Percentiles rank a stretch among this genome's conserved stretches.
Conservation (phyloP, 208 protist genomes). For the Wallacemonas sp. region DNA sequence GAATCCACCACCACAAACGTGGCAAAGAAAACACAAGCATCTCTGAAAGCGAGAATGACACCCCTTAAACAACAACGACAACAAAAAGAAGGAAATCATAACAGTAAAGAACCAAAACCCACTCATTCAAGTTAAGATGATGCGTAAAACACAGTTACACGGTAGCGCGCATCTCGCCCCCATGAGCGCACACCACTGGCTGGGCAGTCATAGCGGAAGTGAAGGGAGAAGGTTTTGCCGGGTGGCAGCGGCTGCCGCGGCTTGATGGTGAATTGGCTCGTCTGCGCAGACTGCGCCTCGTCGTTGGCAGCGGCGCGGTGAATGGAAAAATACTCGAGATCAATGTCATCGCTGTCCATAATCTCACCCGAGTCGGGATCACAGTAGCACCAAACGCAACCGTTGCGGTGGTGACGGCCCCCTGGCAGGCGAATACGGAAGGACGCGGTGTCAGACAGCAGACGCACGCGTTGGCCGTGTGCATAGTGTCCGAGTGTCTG, state of each 20-base stretch:
- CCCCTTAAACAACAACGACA: neutral
- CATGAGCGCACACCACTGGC: neutral
- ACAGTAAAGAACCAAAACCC: no score
- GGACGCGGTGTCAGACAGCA: neutral
- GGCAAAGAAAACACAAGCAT: no score
- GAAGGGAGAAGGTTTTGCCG: conserved; percentile 1
- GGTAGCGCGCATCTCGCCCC: neutral
- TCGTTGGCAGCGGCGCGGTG: neutral
- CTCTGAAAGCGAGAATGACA: neutral
- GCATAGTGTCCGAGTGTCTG: conserved; percentile 9
- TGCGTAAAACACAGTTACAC: conserved; percentile 8
- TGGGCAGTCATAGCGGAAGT: neutral
- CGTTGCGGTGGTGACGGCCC: neutral
- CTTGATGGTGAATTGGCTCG: neutral
- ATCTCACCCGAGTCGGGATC: neutral
- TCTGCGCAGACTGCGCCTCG: neutral
- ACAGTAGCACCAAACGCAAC: conserved; percentile 10
- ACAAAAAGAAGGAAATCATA: conserved; percentile 13
- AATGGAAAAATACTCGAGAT: neutral
- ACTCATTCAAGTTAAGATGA: neutral
- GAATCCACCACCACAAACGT: no score
- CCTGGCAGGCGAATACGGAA: conserved; percentile 12
- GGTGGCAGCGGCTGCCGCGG: neutral
- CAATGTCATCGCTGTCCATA: neutral
- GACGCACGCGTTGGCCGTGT: conserved; percentile 8